A percentile compares a stretch with the other conserved stretches of the same genome.
phyloP scores from a whole-genome alignment of 2,329 filamentous ascomycete species.

The Atkinsonella hypoxylon region DNA sequence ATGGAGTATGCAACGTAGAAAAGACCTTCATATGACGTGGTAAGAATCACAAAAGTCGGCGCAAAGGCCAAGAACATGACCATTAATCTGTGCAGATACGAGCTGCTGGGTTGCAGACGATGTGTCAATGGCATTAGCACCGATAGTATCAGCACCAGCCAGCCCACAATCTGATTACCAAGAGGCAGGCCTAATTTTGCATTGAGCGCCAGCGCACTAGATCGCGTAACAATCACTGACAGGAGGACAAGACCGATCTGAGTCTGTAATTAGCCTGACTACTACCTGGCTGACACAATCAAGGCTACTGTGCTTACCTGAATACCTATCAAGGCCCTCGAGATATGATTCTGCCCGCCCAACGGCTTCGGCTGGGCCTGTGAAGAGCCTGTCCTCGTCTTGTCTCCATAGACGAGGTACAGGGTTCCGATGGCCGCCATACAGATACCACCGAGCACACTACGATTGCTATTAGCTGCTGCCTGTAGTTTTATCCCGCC shows the following conservation, averaged over 20 bases:
- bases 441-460: conserved; percentile 59
- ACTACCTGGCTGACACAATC: not conserved
- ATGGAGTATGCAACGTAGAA: conserved; percentile 88
- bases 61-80: conserved; percentile 88
- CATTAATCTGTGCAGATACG: conserved; percentile 82
- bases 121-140: conserved; percentile 73
- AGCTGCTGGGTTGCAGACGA: conserved; percentile 63
- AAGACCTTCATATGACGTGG: conserved; percentile 91
- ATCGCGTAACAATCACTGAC: conserved; percentile 75
- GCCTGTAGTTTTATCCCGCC: not conserved
- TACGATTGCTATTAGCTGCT: conserved; percentile 22
- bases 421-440: conserved; percentile 67
- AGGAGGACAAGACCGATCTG: conserved; percentile 67
- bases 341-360: conserved; percentile 30
- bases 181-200: conserved; percentile 73
- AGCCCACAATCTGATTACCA: conserved; percentile 81
- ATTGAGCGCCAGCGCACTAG: conserved; percentile 74
- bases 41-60: conserved; percentile 88
- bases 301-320: conserved; percentile 33
- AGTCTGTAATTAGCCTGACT: not conserved
- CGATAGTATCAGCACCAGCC: conserved; percentile 63
- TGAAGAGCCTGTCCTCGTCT: conserved; percentile 30
- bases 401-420: conserved; percentile 72
- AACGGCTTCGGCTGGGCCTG: conserved; percentile 7
- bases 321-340: conserved; percentile 50